phyloP scores from a whole-genome alignment of 2,329 filamentous ascomycete genomes.

The Aspergillus neotritici region DNA sequence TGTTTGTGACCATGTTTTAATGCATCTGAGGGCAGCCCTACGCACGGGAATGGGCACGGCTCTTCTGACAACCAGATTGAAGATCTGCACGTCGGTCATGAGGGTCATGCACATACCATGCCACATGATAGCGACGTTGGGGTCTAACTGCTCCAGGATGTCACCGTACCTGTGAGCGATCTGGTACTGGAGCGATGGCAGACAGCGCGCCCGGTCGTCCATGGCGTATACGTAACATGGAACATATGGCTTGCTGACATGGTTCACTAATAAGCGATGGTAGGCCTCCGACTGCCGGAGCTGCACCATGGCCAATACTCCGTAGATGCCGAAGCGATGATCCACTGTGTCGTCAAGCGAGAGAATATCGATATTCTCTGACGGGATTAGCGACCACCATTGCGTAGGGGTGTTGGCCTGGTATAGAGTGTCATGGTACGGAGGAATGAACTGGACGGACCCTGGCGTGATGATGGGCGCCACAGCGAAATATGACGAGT shows the following conservation, averaged over 20 bases:
- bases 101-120: conserved; percentile 50
- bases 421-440: conserved; percentile 43
- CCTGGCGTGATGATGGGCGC: conserved; percentile 44
- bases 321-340: conserved; percentile 34
- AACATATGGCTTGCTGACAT: conserved; percentile 36
- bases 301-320: conserved; percentile 37
- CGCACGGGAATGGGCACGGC: conserved; percentile 44
- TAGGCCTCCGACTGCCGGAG: conserved; percentile 41
- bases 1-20: conserved; percentile 48
- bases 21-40: conserved; percentile 44
- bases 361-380: conserved; percentile 32
- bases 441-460: conserved; percentile 43
- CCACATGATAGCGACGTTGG: conserved; percentile 49
- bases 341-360: conserved; percentile 28
- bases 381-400: conserved; percentile 35
- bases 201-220: conserved; percentile 42
- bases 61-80: conserved; percentile 49
- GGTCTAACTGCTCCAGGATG: conserved; percentile 39
- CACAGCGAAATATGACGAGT: conserved; percentile 44
- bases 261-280: conserved; percentile 38
- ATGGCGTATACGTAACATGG: conserved; percentile 44
- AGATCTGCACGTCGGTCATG: conserved; percentile 48
- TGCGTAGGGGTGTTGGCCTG: conserved; percentile 34
- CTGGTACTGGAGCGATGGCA: conserved; percentile 31
- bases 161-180: conserved; percentile 36